Evolutionary conservation across 2,329 filamentous ascomycete species (phyloP).

Genomic region (Aotearoamyces nothofagi): DNA sequence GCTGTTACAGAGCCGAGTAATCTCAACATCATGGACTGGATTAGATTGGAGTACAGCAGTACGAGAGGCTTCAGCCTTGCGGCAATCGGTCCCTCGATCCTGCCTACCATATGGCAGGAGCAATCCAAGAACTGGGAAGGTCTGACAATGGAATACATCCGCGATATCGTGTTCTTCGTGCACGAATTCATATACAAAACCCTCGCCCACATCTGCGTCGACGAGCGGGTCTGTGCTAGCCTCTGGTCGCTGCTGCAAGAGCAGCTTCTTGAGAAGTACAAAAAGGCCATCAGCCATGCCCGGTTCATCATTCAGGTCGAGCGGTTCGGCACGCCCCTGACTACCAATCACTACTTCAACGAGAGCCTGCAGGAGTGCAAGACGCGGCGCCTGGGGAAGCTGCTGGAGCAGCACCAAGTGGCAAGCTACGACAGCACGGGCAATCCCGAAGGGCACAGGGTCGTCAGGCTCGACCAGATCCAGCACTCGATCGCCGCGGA

Average conservation of each 20-base stretch:
- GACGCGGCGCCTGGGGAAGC: too few species aligned
- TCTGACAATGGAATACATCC: slow-evolving; percentile 32
- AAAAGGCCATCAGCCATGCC: slow-evolving; percentile 29
- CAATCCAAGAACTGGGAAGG: slow-evolving; percentile 25
- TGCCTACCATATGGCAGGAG: slow-evolving; percentile 6
- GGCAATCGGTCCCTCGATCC: slow-evolving; percentile 4
- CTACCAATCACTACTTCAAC: slow-evolving; percentile 37
- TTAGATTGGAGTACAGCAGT: slow-evolving; percentile 1
- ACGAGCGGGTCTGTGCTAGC: slow-evolving; percentile 27
- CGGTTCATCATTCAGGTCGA: slow-evolving; percentile 37
- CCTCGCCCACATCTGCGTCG: slow-evolving; percentile 12
- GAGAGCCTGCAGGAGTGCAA: too few species aligned
- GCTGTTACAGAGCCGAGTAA: not conserved
- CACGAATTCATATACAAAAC: slow-evolving; percentile 28
- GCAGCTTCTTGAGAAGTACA: slow-evolving; percentile 27
- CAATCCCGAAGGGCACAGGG: too few species aligned
- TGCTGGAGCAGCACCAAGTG: too few species aligned
- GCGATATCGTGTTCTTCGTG: slow-evolving; percentile 31
- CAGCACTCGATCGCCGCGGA: too few species aligned
- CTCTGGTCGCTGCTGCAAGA: slow-evolving; percentile 11
- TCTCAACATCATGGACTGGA: slow-evolving; percentile 1
- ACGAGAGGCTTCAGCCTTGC: slow-evolving; percentile 6
- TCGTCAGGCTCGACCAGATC: too few species aligned
- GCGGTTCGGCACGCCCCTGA: slow-evolving; percentile 27
- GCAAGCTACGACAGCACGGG: too few species aligned